Evolutionary conservation across 1,139 yeast species (phyloP).

Genomic region (Candida neerlandica): DNA sequence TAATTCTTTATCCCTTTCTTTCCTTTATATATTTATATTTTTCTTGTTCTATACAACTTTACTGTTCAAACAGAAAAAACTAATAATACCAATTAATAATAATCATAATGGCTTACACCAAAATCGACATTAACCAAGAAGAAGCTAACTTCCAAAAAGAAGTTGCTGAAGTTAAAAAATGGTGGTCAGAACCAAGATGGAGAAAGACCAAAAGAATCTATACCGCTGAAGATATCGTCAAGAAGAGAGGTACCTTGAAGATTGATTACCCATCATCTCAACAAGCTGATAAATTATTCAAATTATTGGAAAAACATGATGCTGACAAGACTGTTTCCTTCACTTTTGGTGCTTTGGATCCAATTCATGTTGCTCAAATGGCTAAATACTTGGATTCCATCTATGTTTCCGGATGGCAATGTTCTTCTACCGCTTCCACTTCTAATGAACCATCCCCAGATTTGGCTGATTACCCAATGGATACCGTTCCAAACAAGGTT

Average conservation of each 20-base stretch:
- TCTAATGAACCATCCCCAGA: slow-evolving; percentile 98
- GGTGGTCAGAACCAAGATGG: slow-evolving; percentile 98
- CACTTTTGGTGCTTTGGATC: slow-evolving; percentile 97
- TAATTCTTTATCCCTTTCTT: not conserved
- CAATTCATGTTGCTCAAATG: slow-evolving; percentile 95
- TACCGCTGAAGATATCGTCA: slow-evolving; percentile 85
- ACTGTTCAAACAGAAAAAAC: not conserved
- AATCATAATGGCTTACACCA: slow-evolving; percentile 53
- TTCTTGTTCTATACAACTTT: not conserved
- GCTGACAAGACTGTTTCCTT: slow-evolving; percentile 74
- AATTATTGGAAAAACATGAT: slow-evolving; percentile 71
- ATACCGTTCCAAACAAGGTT: slow-evolving; percentile 97
- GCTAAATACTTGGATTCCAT: slow-evolving; percentile 91
- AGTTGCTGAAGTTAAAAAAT: slow-evolving; percentile 70
- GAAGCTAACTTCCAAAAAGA: slow-evolving; percentile 68
- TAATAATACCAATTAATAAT: not conserved
- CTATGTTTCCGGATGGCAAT: slow-evolving; percentile 98
- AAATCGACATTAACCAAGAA: slow-evolving; percentile 61
- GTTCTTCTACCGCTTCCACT: slow-evolving; percentile 95
- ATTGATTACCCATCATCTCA: slow-evolving; percentile 73
- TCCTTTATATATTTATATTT: slow-evolving; percentile 1
- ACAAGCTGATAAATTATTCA: slow-evolving; percentile 82
- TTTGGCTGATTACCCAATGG: slow-evolving; percentile 97
- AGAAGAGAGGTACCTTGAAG: slow-evolving; percentile 77
- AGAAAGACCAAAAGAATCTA: slow-evolving; percentile 83